Conservation (phyloP, 352 stramenopile species). For the Phytophthora palmivora region DNA sequence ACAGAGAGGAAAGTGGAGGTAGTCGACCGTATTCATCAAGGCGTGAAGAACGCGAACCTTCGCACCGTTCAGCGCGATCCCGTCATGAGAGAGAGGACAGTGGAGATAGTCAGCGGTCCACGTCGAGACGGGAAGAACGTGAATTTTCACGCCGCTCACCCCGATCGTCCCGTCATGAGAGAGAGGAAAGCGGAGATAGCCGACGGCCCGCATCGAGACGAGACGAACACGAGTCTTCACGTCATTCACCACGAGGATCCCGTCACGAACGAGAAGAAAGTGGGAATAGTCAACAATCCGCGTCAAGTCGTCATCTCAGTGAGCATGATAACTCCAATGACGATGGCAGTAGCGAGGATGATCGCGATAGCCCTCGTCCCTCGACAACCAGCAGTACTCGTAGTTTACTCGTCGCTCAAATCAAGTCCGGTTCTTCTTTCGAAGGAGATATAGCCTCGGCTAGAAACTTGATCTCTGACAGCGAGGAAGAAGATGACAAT, state of each 20-base stretch:
- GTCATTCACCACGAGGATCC: too few relatives aligned
- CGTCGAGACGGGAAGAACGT: too few relatives aligned
- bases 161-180: too few relatives aligned
- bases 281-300: neutral
- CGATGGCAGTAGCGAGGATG: constrained; percentile 43
- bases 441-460: constrained; percentile 4
- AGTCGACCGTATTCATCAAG: too few relatives aligned
- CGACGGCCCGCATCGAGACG: too few relatives aligned
- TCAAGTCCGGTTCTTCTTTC: constrained; percentile 54
- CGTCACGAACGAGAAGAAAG: too few relatives aligned
- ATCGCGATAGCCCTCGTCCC: constrained; percentile 28
- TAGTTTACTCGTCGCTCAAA: constrained; percentile 63
- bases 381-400: constrained; percentile 39
- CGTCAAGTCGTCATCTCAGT: constrained; percentile 8
- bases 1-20: too few relatives aligned
- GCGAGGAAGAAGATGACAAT: constrained; percentile 43
- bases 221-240: too few relatives aligned
- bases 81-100: constrained; percentile 17
- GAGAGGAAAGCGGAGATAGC: too few relatives aligned
- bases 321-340: constrained; percentile 24
- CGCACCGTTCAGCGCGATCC: constrained; percentile 7
- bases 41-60: constrained; percentile 12
- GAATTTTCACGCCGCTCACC: too few relatives aligned
- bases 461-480: constrained; percentile 39
- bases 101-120: too few relatives aligned